Percentiles rank a stretch among this genome's conserved stretches.
These are phyloP conservation scores for Monosporascus sp. DNA, from an alignment of 2,329 filamentous ascomycete species.

Conservation along the genomic window DNA sequence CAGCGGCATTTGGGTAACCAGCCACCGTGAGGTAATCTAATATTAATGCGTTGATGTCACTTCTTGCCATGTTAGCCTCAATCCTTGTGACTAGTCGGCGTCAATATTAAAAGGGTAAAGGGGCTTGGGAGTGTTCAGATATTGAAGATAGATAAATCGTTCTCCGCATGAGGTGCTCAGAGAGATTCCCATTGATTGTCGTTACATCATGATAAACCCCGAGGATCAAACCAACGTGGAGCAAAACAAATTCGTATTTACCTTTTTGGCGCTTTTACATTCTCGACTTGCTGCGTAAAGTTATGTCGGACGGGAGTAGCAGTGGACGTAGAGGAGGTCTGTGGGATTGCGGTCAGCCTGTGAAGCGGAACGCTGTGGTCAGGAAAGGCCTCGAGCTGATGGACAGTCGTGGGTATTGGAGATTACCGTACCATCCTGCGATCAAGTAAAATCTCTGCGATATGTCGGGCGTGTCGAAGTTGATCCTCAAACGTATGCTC, in stretches of 20 bases:
- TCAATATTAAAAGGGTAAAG: slow-evolving; percentile 6
- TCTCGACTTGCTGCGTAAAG: slow-evolving; percentile 78
- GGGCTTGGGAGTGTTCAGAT: slow-evolving; percentile 18
- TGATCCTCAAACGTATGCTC: slow-evolving; percentile 13
- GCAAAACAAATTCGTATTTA: slow-evolving; percentile 44
- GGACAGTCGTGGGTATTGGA: background rate
- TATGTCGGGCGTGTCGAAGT: slow-evolving; percentile 13
- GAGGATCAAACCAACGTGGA: slow-evolving; percentile 6
- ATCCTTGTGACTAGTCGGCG: background rate
- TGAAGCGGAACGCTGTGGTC: background rate
- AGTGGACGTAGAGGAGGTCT: slow-evolving; percentile 70
- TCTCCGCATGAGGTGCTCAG: slow-evolving; percentile 93
- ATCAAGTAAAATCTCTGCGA: slow-evolving; percentile 11
- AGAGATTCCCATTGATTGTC: slow-evolving; percentile 99
- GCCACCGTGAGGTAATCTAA: slow-evolving; percentile 97
- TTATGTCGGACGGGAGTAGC: slow-evolving; percentile 64
- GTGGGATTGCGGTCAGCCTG: slow-evolving; percentile 13
- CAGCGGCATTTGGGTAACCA: slow-evolving; percentile 87
- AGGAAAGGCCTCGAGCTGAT: slow-evolving; percentile 3
- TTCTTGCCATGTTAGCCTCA: slow-evolving; percentile 33
- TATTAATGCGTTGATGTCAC: slow-evolving; percentile 91
- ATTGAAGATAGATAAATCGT: slow-evolving; percentile 45
- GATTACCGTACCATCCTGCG: slow-evolving; percentile 15
- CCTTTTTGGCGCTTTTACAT: slow-evolving; percentile 85
- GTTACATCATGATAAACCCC: slow-evolving; percentile 42